Evolutionary conservation across 1,284 basidiomycete genomes (phyloP).

Genomic region (Cutaneotrichosporon spelunceum): DNA sequence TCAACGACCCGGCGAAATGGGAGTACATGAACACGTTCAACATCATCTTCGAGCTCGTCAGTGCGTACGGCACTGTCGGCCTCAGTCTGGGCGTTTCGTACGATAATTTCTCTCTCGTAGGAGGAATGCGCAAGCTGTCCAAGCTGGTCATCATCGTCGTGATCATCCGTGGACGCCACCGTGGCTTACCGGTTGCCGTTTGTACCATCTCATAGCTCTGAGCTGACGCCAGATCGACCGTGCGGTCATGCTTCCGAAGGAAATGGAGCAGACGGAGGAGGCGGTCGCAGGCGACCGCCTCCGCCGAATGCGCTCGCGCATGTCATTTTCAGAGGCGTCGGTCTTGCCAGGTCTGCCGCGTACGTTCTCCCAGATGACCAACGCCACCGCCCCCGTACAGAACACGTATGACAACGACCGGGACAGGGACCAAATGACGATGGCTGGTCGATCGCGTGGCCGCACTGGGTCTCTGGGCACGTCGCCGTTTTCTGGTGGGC

Average conservation of each 20-base stretch:
- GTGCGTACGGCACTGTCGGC: slow-evolving; percentile 87
- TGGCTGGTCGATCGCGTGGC: background rate
- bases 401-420: background rate
- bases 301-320: slow-evolving; percentile 19
- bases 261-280: slow-evolving; percentile 46
- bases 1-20: slow-evolving; percentile 58
- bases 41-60: slow-evolving; percentile 61
- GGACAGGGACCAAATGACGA: background rate
- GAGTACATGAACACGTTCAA: slow-evolving; percentile 76
- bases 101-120: slow-evolving; percentile 50
- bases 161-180: slow-evolving; percentile 46
- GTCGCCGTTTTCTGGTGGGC: background rate
- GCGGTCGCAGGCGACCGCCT: slow-evolving; percentile 36
- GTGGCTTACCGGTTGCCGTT: slow-evolving; percentile 42
- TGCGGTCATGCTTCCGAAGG: slow-evolving; percentile 50
- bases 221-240: slow-evolving; percentile 42
- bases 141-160: slow-evolving; percentile 46
- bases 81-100: slow-evolving; percentile 71
- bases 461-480: background rate
- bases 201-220: background rate
- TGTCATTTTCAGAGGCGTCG: slow-evolving; percentile 5
- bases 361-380: slow-evolving; percentile 12
- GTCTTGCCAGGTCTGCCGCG: slow-evolving; percentile 11
- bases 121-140: slow-evolving; percentile 38
- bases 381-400: background rate